Conservation (phyloP, 441 rosid species). For the Omphalea diandra region DNA sequence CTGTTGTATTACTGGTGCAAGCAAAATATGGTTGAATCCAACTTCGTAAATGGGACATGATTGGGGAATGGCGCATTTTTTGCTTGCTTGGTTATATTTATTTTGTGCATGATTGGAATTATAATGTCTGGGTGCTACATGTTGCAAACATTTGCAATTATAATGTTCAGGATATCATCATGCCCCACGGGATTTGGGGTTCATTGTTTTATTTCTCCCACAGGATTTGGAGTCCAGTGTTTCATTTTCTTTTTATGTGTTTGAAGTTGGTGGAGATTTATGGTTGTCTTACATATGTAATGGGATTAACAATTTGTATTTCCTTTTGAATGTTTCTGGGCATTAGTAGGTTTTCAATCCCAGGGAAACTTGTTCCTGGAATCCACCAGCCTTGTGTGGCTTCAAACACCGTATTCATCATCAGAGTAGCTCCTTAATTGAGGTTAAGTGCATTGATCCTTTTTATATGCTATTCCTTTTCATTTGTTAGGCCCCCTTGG, state of each 20-base stretch:
- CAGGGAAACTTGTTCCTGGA: conserved; percentile 52
- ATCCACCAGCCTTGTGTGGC: conserved; percentile 39
- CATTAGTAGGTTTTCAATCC: conserved; percentile 73
- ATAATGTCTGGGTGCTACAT: too few relatives aligned
- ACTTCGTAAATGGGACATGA: too few relatives aligned
- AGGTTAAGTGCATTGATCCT: conserved; percentile 44
- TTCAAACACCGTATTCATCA: conserved; percentile 59
- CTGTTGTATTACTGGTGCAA: too few relatives aligned
- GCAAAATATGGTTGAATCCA: too few relatives aligned
- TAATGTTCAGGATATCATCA: neutral
- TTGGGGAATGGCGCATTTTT: too few relatives aligned
- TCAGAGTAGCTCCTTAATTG: conserved; percentile 75
- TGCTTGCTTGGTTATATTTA: too few relatives aligned
- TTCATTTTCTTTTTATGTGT: neutral
- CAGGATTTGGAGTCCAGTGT: neutral
- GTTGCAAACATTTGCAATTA: too few relatives aligned
- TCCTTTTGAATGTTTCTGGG: conserved; percentile 44
- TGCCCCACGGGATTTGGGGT: neutral
- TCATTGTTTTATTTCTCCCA: neutral
- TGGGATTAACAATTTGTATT: conserved; percentile 25
- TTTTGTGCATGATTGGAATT: too few relatives aligned
- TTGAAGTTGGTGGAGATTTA: neutral
- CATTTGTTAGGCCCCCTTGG: too few relatives aligned
- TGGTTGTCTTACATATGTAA: neutral
- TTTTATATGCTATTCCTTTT: neutral